Base-by-base conservation (phyloP, 148 eudicot genomes). In the Amaranthus palmeri region DNA sequence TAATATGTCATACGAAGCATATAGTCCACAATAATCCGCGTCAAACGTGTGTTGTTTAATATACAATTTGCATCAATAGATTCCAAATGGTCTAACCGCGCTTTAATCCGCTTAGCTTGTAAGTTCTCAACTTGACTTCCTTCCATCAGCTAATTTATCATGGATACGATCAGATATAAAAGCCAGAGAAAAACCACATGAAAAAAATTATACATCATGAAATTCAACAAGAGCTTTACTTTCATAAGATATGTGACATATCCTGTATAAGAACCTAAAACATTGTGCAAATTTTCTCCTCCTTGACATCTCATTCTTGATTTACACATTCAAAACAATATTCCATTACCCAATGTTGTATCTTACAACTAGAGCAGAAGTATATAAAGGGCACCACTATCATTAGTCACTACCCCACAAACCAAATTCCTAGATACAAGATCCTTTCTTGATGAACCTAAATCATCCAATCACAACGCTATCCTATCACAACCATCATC, bases 1-100 rank as follows among this genome's bases (percentile, higher is more conserved):
- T 84, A 90, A 63, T 95, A 95, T 10, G 99, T 88, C 99, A 95
- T 89, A 18, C 99, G 86, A 78, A 95, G 80, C 99, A 95, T 90
- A 81, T 95, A 95, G 73, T 95, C 99, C 74, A 95, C 93, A 59
- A 95, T 81, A 73, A 95, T 85, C 48, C 99, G 84, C 80, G 92
- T 95, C 86, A 95, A 84, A 8, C 96, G 93, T 0, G 77, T 87
- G 70, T 78, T 79, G 54, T 80, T 88, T 88, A 90, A 95, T 59
- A 88, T 92, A 36, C 88, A 76, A 1, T 87, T 92, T 10, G 77
- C 82, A 55, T 88, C 90, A 15, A 86, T 96, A 79, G 92, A 85
- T 78, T 90, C 99, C 67, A 95, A 77, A 80, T 95, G 93, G 61
- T 90, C 91, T 44, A 95, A 82, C 64, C 99, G 79, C 58, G 88